Evolutionary conservation across 2,329 filamentous ascomycete species (phyloP).

Genomic region (Pezicula neosporulosa): DNA sequence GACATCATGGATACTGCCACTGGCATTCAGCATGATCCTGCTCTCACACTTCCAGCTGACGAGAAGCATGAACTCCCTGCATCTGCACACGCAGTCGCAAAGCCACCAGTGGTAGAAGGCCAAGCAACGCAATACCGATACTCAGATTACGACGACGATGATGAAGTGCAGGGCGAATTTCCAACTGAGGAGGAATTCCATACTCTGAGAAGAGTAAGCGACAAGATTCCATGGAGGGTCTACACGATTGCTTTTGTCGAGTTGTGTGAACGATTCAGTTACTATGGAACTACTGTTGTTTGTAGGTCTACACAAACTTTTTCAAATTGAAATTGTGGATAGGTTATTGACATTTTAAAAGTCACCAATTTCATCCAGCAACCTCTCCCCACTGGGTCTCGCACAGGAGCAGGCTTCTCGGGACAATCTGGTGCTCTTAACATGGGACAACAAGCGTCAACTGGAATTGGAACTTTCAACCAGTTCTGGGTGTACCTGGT

Average conservation of each 20-base stretch:
- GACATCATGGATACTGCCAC: conserved; percentile 18
- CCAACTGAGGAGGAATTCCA: conserved; percentile 22
- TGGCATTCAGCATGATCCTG: conserved; percentile 17
- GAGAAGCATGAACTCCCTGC: conserved; percentile 16
- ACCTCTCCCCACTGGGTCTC: conserved; percentile 37
- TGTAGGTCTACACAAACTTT: conserved; percentile 39
- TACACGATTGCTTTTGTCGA: conserved; percentile 59
- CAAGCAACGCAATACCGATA: neutral
- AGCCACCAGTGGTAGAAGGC: conserved; percentile 43
- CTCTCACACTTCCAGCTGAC: conserved; percentile 16
- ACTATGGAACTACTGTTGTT: conserved; percentile 61
- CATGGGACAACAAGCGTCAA: conserved; percentile 46
- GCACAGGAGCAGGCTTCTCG: conserved; percentile 39
- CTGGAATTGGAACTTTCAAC: conserved; percentile 44
- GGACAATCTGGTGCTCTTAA: conserved; percentile 36
- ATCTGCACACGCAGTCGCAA: conserved; percentile 1
- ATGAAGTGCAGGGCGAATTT: neutral
- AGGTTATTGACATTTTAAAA: conserved; percentile 13
- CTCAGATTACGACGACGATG: neutral
- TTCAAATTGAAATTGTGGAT: neutral
- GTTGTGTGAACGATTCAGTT: conserved; percentile 61
- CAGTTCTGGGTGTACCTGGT: conserved; percentile 48
- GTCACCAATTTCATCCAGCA: conserved; percentile 51
- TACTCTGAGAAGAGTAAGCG: conserved; percentile 21
- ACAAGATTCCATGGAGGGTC: conserved; percentile 21